Base-by-base conservation (phyloP, 495 filamentous ascomycete species). In the Aspergillus sclerotiicarbonarius region DNA sequence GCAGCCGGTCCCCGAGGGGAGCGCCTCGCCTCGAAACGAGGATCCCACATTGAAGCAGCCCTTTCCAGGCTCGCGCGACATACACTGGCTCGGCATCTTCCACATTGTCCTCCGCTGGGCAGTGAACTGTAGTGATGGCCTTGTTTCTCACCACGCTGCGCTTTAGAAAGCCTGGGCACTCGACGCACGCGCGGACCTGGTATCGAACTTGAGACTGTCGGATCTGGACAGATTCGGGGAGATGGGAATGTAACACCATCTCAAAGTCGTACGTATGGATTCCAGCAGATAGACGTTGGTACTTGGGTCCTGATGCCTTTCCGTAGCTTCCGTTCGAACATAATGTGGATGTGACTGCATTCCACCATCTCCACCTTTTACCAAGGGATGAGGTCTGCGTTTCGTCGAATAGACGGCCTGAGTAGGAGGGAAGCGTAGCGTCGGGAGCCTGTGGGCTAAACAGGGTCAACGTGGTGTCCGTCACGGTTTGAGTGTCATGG, bases 81-180 rank as follows among this genome's bases (percentile, higher is more conserved):
- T 60, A 60, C 25, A 60, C 47, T 6, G 58, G 58, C 29, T 60
- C 58, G n/a, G 58, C 58, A 56, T 60, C 58, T n/a, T 60, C 58
- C 45, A 60, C 39, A 15, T 51, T 51, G 13, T 60, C 48, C 9
- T 60, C 58, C 13, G 53, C 59, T 9, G 59, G 54, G 32, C 61
- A 51, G 45, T 59, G 57, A 48, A 53, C 15, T 20, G 56, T 37
- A 16, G 46, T 45, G 44, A 58, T 33, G 20, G 53, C 45, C 47
- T 46, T 50, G 54, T 50, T 61, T 16, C 54, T 39, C 33, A 51
- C 53, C 41, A 61, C 58, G 50, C 58, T 51, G 41, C 25, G 58
- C 21, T 13, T 63, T 41, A 43, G 61, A 45, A 32, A 46, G 51
- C 59, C 54, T 13, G 59, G 33, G 8, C 31, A 29, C 29, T 57